Percentiles rank a stretch among this genome's conserved stretches.
phyloP scores from a whole-genome alignment of 495 filamentous ascomycete genomes.

The Aspergillus avenaceus region DNA sequence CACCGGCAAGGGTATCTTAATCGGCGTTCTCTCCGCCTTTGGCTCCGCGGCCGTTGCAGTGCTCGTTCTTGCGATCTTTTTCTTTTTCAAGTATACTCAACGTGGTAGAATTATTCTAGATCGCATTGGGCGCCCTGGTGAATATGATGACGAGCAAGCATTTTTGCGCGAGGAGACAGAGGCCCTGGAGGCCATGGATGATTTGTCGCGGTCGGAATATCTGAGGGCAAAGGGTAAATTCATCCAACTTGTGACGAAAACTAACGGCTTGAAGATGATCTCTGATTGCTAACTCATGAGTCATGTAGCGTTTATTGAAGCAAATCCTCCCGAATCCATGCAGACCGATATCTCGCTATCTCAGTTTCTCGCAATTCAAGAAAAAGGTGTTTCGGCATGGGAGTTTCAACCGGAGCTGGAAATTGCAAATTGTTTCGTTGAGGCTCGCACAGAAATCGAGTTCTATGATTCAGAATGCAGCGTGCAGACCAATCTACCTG shows the following conservation, averaged over 20 bases:
- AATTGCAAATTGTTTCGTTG: constrained; percentile 98
- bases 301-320: constrained; percentile 78
- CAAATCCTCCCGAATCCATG: constrained; percentile 89
- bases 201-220: constrained; percentile 85
- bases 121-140: constrained; percentile 87
- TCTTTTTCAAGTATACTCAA: constrained; percentile 89
- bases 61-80: constrained; percentile 76
- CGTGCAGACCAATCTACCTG: constrained; percentile 92
- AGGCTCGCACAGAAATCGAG: constrained; percentile 92
- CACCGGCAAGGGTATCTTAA: constrained; percentile 79
- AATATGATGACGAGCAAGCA: constrained; percentile 96
- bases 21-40: constrained; percentile 94
- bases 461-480: constrained; percentile 98
- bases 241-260: neutral
- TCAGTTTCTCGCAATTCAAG: constrained; percentile 96
- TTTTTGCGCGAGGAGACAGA: constrained; percentile 90
- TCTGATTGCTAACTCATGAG: constrained; percentile 8
- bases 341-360: constrained; percentile 97
- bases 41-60: constrained; percentile 84
- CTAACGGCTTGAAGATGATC: neutral
- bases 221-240: constrained; percentile 85
- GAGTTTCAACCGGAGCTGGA: constrained; percentile 98
- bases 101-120: constrained; percentile 90
- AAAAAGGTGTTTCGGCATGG: constrained; percentile 98
- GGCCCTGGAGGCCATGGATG: constrained; percentile 93